Percentiles rank a stretch among this genome's conserved stretches.
Evolutionary conservation across 2,329 filamentous ascomycete genomes (phyloP).

Genomic region (Alternaria arborescens): DNA sequence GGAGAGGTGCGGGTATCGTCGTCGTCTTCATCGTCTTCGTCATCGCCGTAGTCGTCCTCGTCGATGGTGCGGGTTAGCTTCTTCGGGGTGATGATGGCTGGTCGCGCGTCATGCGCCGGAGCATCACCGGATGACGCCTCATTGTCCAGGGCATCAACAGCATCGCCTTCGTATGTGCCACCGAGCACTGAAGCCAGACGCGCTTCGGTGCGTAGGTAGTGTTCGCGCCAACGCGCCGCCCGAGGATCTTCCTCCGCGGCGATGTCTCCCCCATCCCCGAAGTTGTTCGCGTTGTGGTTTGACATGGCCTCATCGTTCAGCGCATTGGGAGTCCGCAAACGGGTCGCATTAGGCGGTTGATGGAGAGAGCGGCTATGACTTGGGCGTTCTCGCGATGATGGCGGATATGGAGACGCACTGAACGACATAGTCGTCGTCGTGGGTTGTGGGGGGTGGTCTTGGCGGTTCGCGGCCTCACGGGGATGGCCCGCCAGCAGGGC

Average conservation of each 20-base stretch:
- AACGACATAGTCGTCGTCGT: constrained; percentile 48
- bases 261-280: constrained; percentile 52
- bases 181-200: constrained; percentile 80
- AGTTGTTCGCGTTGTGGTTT: constrained; percentile 48
- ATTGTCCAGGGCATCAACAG: constrained; percentile 36
- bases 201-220: constrained; percentile 79
- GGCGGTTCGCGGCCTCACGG: constrained; percentile 48
- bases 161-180: constrained; percentile 43
- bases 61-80: constrained; percentile 80
- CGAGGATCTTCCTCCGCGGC: constrained; percentile 57
- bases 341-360: constrained; percentile 46
- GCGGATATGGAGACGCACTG: constrained; percentile 49
- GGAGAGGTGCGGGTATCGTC: constrained; percentile 56
- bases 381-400: constrained; percentile 53
- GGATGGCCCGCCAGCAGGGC: constrained; percentile 49
- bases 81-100: constrained; percentile 67
- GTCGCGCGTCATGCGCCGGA: constrained; percentile 55
- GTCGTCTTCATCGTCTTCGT: constrained; percentile 67
- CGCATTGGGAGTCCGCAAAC: constrained; percentile 54
- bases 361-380: constrained; percentile 53
- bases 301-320: constrained; percentile 57
- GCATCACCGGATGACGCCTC: constrained; percentile 37
- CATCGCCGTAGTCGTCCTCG: constrained; percentile 86
- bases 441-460: constrained; percentile 42
- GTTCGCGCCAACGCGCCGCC: constrained; percentile 71